Evolutionary conservation across 768 basidiomycete species (phyloP).

Genomic region (Melanogaster broomeanus): DNA sequence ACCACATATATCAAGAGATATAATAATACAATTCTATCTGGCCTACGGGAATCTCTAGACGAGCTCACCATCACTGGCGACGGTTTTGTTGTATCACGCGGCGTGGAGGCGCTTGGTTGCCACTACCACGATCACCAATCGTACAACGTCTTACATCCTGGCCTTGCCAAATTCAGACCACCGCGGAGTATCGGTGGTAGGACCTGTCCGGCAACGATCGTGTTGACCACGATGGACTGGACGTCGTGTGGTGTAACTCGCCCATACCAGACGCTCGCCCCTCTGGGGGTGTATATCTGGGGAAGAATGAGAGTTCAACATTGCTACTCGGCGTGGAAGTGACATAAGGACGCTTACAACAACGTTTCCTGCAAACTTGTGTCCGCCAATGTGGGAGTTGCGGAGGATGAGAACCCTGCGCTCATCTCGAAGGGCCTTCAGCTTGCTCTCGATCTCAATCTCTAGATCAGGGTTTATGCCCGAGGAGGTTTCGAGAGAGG

Average conservation of each 20-base stretch:
- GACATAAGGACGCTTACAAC: slow-evolving; percentile 58
- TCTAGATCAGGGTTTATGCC: slow-evolving; percentile 44
- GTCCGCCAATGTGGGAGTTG: slow-evolving; percentile 91
- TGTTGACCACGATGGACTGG: slow-evolving; percentile 81
- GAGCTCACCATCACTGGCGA: background rate
- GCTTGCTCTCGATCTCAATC: slow-evolving; percentile 46
- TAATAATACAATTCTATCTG: slow-evolving; percentile 18
- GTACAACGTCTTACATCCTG: slow-evolving; percentile 65
- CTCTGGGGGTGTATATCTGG: slow-evolving; percentile 86
- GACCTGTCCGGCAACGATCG: slow-evolving; percentile 81
- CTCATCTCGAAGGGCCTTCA: slow-evolving; percentile 48
- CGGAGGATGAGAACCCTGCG: slow-evolving; percentile 81
- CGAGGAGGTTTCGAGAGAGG: slow-evolving; percentile 27
- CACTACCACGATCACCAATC: slow-evolving; percentile 57
- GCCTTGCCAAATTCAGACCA: slow-evolving; percentile 75
- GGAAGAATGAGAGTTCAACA: background rate
- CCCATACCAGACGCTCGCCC: slow-evolving; percentile 91
- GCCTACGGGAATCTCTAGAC: background rate
- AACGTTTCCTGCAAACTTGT: slow-evolving; percentile 90
- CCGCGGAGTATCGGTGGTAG: slow-evolving; percentile 85
- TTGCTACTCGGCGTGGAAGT: background rate
- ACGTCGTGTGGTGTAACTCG: slow-evolving; percentile 91
- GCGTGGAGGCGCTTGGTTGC: too few species aligned
- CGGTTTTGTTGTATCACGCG: too few species aligned
- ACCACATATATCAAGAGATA: slow-evolving; percentile 26